phyloP scores from a whole-genome alignment of 257 asterid genomes.

The Nicotiana benthamiana region DNA sequence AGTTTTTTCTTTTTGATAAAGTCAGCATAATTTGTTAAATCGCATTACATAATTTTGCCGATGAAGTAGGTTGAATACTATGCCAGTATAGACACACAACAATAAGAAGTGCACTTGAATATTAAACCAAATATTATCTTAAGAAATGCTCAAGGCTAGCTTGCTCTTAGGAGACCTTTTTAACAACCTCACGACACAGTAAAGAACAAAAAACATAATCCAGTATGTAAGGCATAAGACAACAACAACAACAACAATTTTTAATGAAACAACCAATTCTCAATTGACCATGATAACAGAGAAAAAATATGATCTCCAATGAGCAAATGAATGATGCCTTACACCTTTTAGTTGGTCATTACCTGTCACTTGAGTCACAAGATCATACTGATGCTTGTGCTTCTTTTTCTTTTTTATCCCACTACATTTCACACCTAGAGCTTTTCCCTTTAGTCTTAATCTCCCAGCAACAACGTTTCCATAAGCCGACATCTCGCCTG shows the following conservation, averaged over 20 bases:
- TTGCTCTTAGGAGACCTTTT: not conserved
- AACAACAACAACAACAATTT: too few species aligned
- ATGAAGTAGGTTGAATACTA: not conserved
- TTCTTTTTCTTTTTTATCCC: conserved; percentile 29
- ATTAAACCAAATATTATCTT: not conserved
- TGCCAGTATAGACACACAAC: not conserved
- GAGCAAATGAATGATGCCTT: not conserved
- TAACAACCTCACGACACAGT: not conserved
- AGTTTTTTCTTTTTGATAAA: not conserved
- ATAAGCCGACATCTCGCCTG: conserved; percentile 38
- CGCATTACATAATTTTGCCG: not conserved
- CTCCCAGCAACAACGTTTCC: conserved; percentile 33
- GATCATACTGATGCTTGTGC: conserved; percentile 16
- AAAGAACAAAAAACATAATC: not conserved
- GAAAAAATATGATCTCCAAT: not conserved
- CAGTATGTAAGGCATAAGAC: too few species aligned
- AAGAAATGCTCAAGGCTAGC: not conserved
- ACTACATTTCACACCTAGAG: conserved; percentile 31
- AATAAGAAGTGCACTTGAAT: not conserved
- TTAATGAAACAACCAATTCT: not conserved
- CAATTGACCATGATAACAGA: not conserved
- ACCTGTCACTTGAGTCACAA: conserved; percentile 7
- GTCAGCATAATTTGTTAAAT: not conserved
- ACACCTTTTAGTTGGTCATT: conserved; percentile 22
- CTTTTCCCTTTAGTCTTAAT: conserved; percentile 41